Percentiles rank a stretch among this genome's conserved stretches.
phyloP scores from a whole-genome alignment of 2,329 filamentous ascomycete species.

The Fusarium fujikuroi region DNA sequence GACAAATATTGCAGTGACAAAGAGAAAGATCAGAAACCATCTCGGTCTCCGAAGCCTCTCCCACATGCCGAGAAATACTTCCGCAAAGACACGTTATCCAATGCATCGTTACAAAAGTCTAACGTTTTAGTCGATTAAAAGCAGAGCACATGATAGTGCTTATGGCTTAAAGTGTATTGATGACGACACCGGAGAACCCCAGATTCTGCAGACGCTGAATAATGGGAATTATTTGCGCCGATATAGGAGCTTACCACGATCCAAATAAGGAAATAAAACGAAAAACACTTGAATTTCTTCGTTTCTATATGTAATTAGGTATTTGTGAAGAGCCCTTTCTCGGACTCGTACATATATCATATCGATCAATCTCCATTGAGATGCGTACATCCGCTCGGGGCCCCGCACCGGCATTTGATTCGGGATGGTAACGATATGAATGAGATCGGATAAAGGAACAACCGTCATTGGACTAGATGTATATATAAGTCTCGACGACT shows the following conservation, averaged over 20 bases:
- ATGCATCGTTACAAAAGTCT: neutral
- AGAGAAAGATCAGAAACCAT: conserved; percentile 32
- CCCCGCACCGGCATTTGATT: conserved; percentile 39
- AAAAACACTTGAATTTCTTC: neutral
- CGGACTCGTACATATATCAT: neutral
- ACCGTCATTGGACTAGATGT: neutral
- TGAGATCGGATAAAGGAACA: conserved; percentile 34
- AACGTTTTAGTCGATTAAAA: neutral
- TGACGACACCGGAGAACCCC: neutral
- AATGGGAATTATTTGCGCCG: neutral
- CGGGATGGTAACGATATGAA: conserved; percentile 17
- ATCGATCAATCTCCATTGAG: conserved; percentile 16
- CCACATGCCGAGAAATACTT: conserved; percentile 11
- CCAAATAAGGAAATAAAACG: neutral
- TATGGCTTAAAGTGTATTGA: neutral
- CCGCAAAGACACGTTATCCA: conserved; percentile 21
- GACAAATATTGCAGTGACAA: conserved; percentile 49
- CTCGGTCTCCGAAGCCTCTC: neutral
- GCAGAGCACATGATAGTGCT: neutral
- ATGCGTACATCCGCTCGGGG: conserved; percentile 10
- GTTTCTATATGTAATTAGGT: neutral
- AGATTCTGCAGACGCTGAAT: neutral
- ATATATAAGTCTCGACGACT: neutral
- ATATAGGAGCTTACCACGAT: conserved; percentile 2
- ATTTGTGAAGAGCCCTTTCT: neutral